Conservation (phyloP, 1,139 yeast genomes). For the Wickerhamomyces sp. region DNA sequence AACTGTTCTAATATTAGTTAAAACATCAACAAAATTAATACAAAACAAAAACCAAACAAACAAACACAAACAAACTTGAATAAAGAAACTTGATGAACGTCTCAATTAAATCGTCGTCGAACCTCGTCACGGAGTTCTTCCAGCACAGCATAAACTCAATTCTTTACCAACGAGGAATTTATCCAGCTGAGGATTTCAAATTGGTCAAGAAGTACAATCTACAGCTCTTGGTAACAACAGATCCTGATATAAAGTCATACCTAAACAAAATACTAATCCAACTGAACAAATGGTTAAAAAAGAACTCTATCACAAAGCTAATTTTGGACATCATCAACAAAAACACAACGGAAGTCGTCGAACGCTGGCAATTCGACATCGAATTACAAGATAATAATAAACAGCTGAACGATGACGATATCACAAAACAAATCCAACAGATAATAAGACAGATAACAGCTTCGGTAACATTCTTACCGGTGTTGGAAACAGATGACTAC, state of each 20-base stretch:
- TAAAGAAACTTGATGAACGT: conserved; percentile 27
- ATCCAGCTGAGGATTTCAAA: conserved; percentile 84
- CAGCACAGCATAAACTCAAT: conserved; percentile 76
- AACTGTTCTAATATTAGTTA: not conserved
- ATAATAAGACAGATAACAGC: conserved; percentile 88
- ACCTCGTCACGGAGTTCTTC: conserved; percentile 78
- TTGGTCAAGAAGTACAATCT: conserved; percentile 78
- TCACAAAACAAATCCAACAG: conserved; percentile 76
- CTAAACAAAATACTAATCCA: conserved; percentile 68
- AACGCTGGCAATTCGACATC: conserved; percentile 82
- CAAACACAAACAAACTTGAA: not conserved
- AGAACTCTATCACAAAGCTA: conserved; percentile 64
- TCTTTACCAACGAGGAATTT: conserved; percentile 84
- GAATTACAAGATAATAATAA: conserved; percentile 31
- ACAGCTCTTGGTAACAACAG: conserved; percentile 66
- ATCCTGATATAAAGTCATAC: conserved; percentile 72
- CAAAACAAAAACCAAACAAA: not conserved
- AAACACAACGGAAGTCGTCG: conserved; percentile 64
- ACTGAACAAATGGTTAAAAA: conserved; percentile 75
- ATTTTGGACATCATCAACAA: conserved; percentile 70
- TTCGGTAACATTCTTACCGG: conserved; percentile 80
- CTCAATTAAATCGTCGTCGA: conserved; percentile 74
- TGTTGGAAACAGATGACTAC: conserved; percentile 59
- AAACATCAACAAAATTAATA: not conserved
- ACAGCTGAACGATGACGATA: conserved; percentile 32